Conservation (phyloP, 164 flowering plant species). For the Aristolochia californica region DNA sequence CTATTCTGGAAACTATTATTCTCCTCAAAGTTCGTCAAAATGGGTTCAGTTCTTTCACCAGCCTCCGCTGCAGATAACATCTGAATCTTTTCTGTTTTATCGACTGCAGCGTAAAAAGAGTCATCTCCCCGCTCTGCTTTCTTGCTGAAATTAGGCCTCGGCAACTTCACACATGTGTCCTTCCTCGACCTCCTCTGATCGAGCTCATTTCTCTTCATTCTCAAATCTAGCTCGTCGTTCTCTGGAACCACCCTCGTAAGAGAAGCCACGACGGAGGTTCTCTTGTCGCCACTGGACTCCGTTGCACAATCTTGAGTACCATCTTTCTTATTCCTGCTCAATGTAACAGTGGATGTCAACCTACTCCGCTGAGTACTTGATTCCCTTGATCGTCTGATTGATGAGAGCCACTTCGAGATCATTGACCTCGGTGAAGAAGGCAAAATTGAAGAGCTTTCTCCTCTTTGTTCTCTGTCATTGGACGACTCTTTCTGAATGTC, state of each 20-base stretch:
- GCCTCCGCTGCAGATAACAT: background rate
- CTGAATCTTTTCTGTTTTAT: background rate
- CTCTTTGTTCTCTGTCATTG: too few species aligned
- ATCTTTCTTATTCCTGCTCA: background rate
- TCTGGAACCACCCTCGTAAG: background rate
- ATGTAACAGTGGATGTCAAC: too few species aligned
- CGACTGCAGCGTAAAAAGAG: background rate
- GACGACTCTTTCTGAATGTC: too few species aligned
- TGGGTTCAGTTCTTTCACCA: background rate
- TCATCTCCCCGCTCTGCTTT: background rate
- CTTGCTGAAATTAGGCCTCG: background rate
- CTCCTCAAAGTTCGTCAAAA: slow-evolving; percentile 1
- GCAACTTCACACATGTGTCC: background rate
- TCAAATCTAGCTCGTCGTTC: background rate
- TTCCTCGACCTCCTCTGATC: background rate
- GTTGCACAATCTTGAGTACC: background rate
- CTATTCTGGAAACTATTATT: background rate
- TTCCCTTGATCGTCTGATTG: background rate
- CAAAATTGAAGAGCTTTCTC: background rate
- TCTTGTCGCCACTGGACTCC: background rate
- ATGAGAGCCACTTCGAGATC: background rate
- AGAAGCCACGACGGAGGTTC: background rate
- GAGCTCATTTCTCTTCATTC: background rate
- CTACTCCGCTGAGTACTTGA: too few species aligned
- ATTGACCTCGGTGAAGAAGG: background rate